Base-by-base conservation (phyloP, 2,329 filamentous ascomycete genomes). In the Onygenales sp. region DNA sequence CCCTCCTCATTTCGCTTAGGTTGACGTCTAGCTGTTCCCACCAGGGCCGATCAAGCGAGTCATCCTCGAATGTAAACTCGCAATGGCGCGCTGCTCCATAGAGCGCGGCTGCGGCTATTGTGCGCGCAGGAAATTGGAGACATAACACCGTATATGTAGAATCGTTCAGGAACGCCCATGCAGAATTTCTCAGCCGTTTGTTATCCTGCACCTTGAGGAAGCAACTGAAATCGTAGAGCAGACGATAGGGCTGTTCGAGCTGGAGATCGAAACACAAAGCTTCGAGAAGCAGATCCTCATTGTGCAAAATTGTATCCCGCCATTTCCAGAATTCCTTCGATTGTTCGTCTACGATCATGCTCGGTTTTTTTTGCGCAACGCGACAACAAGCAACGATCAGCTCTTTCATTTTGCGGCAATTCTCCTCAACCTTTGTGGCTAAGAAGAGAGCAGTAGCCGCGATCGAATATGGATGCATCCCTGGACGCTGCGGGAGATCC, bases 241-340 rank as follows among this genome's bases (percentile, higher is more conserved):
- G 82, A 54, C 85, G 84, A 68, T 97, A 93, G 0, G 93, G 92
- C 56, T 90, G 88, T 60, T 94, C 87, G 32, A 96, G 78, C 69
- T 91, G 88, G 45, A 98, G 77, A 67, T 98, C 93, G 68, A 98
- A 98, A 56, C 91, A 97, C 14, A 98, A 77, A 45, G 84, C 83
- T 68, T 97, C 93, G 13, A 98, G 79, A 74, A 98, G 86, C 43
- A 92, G 76, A 67, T 97, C 93, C 71, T 98, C 93, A 65, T 94
- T 89, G 59, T 87, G 85, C 11, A 97, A 75, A 54, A 98, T 95
- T 54, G 86, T 93, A 66, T 98, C 93, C 56, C 90, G 83, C 93
- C 93, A 98, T 64, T 87, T 83, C 93, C 93, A 98, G 67, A 93
- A 98, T 66, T 98, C 93, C 65, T 96, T 97, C 61, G 87, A 94